Evolutionary conservation across 2,329 filamentous ascomycete species (phyloP), one percentile per base, ranked within the genome.

Genomic region (Dothistroma septosporum): DNA sequence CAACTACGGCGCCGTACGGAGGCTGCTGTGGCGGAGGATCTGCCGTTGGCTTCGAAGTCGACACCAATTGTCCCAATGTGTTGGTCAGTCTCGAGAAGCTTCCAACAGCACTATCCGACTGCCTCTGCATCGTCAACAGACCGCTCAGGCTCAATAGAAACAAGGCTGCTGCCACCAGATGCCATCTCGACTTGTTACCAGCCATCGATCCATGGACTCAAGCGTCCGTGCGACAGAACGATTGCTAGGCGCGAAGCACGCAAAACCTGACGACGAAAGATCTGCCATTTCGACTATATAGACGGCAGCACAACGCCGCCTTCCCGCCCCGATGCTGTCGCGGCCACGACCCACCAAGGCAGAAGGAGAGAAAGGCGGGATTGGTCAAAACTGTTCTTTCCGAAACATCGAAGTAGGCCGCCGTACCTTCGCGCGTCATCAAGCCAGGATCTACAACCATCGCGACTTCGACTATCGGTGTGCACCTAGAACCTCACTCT

Each of bases 1-100:
- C 58, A 11, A 68, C 64, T 2, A 68, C 59, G 14, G 66, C 62
- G 41, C 66, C 66, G 35, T 62, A 63, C 12, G 62, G 64, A n/a
- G 59, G 48, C 7, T 50, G 21, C 12, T 52, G 12, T 28, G 66
- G 64, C 8, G 63, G 50, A n/a, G 62, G 57, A 58, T 62, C 62
- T 31, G 19, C 32, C 46, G 53, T 14, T 32, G 8, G 4, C 28
- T 22, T 1, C 16, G 48, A 32, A 22, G 1, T 22, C 9, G 14
- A 3, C 16, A 52, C 21, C 11, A 11, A 24, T 6, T 50, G 48
- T 22, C 12, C 21, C 19, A 52, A 12, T 5, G 7, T 12, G 16
- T 16, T 16, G 3, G 9, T 52, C 14, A 22, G 11, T 12, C 3
- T 28, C 48, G 28, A 10, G 11, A 52, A 16, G 48, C 48, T 31